Conservation (phyloP, 2,329 filamentous ascomycete species). For the Fusarium sarcochroum region DNA sequence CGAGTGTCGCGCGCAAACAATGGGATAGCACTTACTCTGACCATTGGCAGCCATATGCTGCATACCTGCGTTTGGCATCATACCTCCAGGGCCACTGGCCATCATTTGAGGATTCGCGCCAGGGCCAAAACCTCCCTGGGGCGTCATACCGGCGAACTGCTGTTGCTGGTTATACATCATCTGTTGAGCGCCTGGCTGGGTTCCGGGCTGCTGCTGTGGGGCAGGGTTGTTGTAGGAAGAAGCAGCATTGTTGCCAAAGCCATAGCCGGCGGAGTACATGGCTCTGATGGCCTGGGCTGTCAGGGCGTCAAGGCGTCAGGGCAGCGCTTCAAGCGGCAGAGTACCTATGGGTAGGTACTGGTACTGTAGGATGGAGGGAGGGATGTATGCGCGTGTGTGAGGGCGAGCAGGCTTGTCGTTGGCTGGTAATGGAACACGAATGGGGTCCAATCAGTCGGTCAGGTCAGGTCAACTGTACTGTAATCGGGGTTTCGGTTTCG, state of each 20-base stretch:
- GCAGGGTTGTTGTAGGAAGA: constrained; percentile 65
- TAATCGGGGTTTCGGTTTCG: background rate
- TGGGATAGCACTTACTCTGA: constrained; percentile 65
- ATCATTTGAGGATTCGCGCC: constrained; percentile 70
- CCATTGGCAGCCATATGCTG: constrained; percentile 71
- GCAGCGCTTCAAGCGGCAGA: constrained; percentile 42
- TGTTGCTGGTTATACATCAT: constrained; percentile 72
- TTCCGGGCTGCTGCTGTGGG: constrained; percentile 56
- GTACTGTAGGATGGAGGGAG: constrained; percentile 14
- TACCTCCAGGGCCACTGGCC: constrained; percentile 67
- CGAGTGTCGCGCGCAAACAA: constrained; percentile 43
- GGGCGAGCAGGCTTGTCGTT: constrained; percentile 38
- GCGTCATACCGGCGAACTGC: constrained; percentile 69
- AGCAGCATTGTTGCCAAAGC: constrained; percentile 66
- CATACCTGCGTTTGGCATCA: constrained; percentile 75
- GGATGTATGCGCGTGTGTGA: constrained; percentile 35
- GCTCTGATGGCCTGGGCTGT: constrained; percentile 22
- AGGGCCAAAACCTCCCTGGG: constrained; percentile 65
- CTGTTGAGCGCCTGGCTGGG: constrained; percentile 61
- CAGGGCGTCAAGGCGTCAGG: constrained; percentile 37
- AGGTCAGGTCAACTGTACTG: constrained; percentile 2
- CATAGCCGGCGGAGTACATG: constrained; percentile 70
- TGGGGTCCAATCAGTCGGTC: constrained; percentile 32
- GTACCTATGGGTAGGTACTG: too few relatives aligned
- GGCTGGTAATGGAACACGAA: constrained; percentile 38